Conservation (phyloP, 148 eudicot genomes). For the Fagopyrum tataricum region DNA sequence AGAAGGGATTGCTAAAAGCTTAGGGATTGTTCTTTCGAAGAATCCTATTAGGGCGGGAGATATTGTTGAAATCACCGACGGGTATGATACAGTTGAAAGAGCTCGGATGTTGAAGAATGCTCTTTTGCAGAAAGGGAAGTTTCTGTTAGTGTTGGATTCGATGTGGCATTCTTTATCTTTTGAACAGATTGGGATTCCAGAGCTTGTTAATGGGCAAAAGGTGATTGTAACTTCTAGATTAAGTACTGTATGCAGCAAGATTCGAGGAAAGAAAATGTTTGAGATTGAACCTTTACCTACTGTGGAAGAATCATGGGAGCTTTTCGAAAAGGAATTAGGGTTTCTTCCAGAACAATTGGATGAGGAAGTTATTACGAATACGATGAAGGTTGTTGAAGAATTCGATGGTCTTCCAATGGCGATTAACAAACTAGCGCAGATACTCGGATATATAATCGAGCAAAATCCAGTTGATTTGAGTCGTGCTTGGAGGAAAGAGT, state of each 20-base stretch:
- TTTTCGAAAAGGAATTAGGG: conserved; percentile 26
- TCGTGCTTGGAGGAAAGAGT: conserved; percentile 24
- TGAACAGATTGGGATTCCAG: conserved; percentile 33
- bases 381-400: conserved; percentile 7
- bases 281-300: conserved; percentile 22
- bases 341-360: conserved; percentile 9
- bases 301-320: conserved; percentile 24
- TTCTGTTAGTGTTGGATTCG: conserved; percentile 27
- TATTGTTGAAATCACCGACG: conserved; percentile 17
- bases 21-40: not conserved
- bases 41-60: not conserved
- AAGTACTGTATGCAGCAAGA: conserved; percentile 17
- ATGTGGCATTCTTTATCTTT: conserved; percentile 27
- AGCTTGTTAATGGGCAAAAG: conserved; percentile 19
- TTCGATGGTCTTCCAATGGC: conserved; percentile 28
- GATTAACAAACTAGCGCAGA: conserved; percentile 18
- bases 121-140: conserved; percentile 17
- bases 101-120: conserved; percentile 15
- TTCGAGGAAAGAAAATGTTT: conserved; percentile 16
- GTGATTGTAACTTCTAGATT: conserved; percentile 25
- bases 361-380: conserved; percentile 16
- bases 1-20: conserved; percentile 24
- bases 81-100: conserved; percentile 17
- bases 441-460: conserved; percentile 19
- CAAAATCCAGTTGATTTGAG: conserved; percentile 13